A percentile compares a stretch with the other conserved stretches of the same genome.
Conservation (phyloP, 805 yeast genomes). For the Ogataea ramenticola region DNA sequence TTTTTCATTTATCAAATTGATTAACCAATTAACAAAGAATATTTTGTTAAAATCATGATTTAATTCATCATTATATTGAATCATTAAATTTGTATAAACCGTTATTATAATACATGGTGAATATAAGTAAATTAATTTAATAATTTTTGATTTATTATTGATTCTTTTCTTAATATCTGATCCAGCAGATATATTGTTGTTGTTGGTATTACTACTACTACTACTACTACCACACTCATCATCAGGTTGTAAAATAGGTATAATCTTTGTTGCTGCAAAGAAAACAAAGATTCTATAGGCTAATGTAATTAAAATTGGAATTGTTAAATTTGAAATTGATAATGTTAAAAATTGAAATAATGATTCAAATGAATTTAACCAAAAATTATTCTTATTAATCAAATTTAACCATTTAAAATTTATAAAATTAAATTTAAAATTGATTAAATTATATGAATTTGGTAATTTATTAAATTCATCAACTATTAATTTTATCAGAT, state of each 20-base stretch:
- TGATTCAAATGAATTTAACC: conserved; percentile 46
- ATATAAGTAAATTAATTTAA: conserved; percentile 69
- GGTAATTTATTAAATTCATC: conserved; percentile 28
- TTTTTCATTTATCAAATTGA: conserved; percentile 11
- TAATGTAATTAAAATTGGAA: conserved; percentile 74
- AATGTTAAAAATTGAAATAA: conserved; percentile 46
- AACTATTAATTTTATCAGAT: conserved; percentile 27
- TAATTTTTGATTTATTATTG: conserved; percentile 21
- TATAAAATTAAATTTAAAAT: conserved; percentile 16
- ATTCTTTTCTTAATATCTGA: background rate
- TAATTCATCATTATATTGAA: conserved; percentile 77
- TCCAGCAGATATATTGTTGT: conserved; percentile 1
- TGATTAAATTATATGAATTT: conserved; percentile 22
- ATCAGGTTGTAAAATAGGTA: conserved; percentile 51
- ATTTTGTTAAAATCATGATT: conserved; percentile 39
- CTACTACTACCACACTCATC: no score
- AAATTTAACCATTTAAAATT: conserved; percentile 23
- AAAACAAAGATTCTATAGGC: conserved; percentile 83
- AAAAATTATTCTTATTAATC: conserved; percentile 40
- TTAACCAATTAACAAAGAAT: conserved; percentile 26
- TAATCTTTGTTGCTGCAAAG: conserved; percentile 85
- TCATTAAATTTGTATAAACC: conserved; percentile 87
- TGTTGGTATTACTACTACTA: conserved; percentile 8
- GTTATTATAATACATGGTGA: conserved; percentile 93
- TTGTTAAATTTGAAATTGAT: conserved; percentile 58